A percentile compares a stretch with the other conserved stretches of the same genome.
Evolutionary conservation across 495 filamentous ascomycete species (phyloP).

Genomic region (Penicillium tannophilum): DNA sequence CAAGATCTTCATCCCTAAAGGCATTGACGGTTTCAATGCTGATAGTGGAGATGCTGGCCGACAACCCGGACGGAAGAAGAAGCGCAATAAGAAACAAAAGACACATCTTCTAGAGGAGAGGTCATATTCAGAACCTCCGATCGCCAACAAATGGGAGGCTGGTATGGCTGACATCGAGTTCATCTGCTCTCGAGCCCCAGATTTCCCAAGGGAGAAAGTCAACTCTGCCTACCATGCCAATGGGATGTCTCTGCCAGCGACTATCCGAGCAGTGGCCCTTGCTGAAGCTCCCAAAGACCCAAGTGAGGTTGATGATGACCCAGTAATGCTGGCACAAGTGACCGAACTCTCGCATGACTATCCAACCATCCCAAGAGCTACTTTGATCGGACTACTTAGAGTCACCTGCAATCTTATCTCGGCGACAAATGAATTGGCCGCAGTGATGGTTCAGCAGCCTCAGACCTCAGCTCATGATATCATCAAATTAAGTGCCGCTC

Average conservation of each 20-base stretch:
- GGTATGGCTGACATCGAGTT: constrained; percentile 61
- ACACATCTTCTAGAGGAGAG: constrained; percentile 10
- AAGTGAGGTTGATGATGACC: constrained; percentile 42
- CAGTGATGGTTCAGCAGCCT: constrained; percentile 41
- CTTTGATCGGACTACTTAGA: constrained; percentile 52
- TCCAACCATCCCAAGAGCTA: constrained; percentile 44
- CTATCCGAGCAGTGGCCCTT: constrained; percentile 56
- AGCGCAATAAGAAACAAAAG: constrained; percentile 27
- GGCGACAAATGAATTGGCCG: constrained; percentile 61
- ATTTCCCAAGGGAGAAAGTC: constrained; percentile 52
- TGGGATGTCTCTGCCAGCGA: constrained; percentile 56
- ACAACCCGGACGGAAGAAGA: constrained; percentile 50
- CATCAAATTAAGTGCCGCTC: constrained; percentile 41
- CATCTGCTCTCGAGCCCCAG: constrained; percentile 49
- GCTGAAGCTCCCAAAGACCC: constrained; percentile 29
- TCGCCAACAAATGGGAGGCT: constrained; percentile 57
- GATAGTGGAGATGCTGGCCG: constrained; percentile 30
- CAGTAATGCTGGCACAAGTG: constrained; percentile 48
- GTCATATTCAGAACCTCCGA: constrained; percentile 12
- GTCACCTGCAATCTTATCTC: constrained; percentile 58
- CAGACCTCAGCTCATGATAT: constrained; percentile 40
- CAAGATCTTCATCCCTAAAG: constrained; percentile 57
- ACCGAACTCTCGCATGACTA: constrained; percentile 58
- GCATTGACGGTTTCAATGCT: constrained; percentile 73
- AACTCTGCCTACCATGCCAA: constrained; percentile 64